Evolutionary conservation across 345 rosid species (phyloP).

Genomic region (rapeseed (Brassica napus)): DNA sequence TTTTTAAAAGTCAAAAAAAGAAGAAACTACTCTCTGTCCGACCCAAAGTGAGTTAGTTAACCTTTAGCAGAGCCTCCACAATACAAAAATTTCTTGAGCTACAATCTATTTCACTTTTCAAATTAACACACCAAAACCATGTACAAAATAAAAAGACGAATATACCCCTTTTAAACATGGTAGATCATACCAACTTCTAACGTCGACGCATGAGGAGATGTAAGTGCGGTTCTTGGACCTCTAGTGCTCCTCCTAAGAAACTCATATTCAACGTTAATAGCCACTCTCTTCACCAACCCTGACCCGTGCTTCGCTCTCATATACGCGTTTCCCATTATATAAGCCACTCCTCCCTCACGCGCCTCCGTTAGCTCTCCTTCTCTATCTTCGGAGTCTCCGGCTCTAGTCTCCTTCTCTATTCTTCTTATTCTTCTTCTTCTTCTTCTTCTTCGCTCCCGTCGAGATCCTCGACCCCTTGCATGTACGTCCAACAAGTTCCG

Average conservation of each 20-base stretch:
- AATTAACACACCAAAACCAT: constrained; percentile 29
- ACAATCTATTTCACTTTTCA: constrained; percentile 17
- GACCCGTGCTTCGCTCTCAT: constrained; percentile 84
- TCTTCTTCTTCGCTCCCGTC: too few relatives aligned
- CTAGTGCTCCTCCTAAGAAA: constrained; percentile 84
- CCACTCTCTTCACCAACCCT: constrained; percentile 60
- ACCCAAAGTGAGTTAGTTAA: neutral
- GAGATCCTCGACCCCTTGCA: too few relatives aligned
- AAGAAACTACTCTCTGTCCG: neutral
- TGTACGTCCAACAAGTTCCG: too few relatives aligned
- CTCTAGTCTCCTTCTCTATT: too few relatives aligned
- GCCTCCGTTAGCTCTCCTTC: constrained; percentile 65
- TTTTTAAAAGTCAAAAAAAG: neutral
- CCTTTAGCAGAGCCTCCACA: constrained; percentile 21
- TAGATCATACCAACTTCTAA: constrained; percentile 93
- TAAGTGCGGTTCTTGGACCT: constrained; percentile 50
- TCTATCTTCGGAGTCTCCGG: constrained; percentile 56
- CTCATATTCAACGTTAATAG: constrained; percentile 72
- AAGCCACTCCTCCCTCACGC: constrained; percentile 84
- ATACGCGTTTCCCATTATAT: constrained; percentile 82
- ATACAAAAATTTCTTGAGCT: constrained; percentile 28
- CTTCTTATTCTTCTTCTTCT: too few relatives aligned
- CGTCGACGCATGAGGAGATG: constrained; percentile 76
- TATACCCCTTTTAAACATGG: constrained; percentile 49
- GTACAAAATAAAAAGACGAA: constrained; percentile 26